Evolutionary conservation across 306 rosid species (phyloP), one percentile per base, ranked within the genome.

Genomic region (Neltuma alba): DNA sequence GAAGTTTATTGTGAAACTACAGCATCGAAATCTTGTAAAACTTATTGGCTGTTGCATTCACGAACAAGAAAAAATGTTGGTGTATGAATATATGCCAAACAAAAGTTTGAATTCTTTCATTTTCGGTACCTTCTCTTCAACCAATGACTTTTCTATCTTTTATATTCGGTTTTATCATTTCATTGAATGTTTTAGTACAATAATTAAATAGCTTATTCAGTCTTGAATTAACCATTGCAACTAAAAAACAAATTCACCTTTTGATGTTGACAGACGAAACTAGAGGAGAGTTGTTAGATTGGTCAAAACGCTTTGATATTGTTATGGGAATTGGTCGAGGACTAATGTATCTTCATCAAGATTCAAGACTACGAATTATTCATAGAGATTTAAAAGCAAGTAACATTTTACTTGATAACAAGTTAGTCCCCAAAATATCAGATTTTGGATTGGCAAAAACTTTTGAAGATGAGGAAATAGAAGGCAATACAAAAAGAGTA

Each of bases 1-100:
- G 0, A 60, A 42, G 28, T 34, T 81, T 1, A 58, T 76, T 23
- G 76, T 66, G 0, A 81, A 81, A 37, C 77, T 58, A 30, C 77
- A 81, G 15, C 85, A 81, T 10, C 76, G 85, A 23, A 81, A 81
- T 81, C 81, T 81, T 15, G 81, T 76, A 1, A 81, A 25, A 31
- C 77, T 81, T 81, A 65, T 81, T 23, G 84, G 85, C 3, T 81
- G 77, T 58, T 75, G 85, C 72, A 58, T 76, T 36, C 20, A 76
- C 0, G 85, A 37, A 38, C 72, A 58, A 60, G 85, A 81, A 67
- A 45, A 38, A 1, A 66, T 38, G 48, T 3, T 66, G 2, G 9
- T 66, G n/a, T 66, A 66, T 66, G 72, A 66, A 37, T 66, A 66
- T 33, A 66, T 66, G 72, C 48, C 72, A 3, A 37, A 66, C 18